These are phyloP conservation scores for Fagopyrum tataricum DNA, from an alignment of 148 eudicot species.

Conservation along the genomic window DNA sequence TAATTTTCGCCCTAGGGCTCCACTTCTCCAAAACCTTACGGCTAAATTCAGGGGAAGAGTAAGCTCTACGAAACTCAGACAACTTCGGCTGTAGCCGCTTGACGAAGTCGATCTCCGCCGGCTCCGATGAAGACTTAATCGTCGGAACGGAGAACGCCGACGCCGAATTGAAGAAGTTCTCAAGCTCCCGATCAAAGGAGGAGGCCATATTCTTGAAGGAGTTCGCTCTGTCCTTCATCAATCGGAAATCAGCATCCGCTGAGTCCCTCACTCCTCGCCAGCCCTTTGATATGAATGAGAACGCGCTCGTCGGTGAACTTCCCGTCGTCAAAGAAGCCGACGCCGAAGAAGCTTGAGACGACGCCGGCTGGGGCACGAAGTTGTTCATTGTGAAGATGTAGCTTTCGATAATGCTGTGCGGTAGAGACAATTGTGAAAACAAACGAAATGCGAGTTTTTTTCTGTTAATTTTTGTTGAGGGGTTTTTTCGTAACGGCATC, in stretches of 20 bases:
- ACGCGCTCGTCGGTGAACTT: constrained; percentile 49
- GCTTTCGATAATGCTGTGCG: background rate
- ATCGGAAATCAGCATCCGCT: constrained; percentile 70
- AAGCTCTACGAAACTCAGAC: constrained; percentile 65
- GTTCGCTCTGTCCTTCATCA: constrained; percentile 70
- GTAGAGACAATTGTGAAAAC: background rate
- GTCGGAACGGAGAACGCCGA: constrained; percentile 44
- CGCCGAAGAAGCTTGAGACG: constrained; percentile 20
- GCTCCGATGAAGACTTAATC: constrained; percentile 25
- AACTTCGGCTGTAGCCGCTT: constrained; percentile 65
- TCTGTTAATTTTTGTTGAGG: background rate
- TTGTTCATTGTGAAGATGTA: constrained; percentile 22
- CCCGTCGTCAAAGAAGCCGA: constrained; percentile 18
- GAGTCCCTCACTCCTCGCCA: constrained; percentile 78
- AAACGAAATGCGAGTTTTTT: constrained; percentile 9
- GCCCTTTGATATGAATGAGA: constrained; percentile 69
- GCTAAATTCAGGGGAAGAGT: constrained; percentile 80
- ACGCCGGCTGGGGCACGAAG: constrained; percentile 29
- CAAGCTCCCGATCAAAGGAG: constrained; percentile 61
- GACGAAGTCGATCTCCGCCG: constrained; percentile 62
- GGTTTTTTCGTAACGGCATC: constrained; percentile 19
- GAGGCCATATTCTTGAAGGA: constrained; percentile 70
- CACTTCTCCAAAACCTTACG: constrained; percentile 56
- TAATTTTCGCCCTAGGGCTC: constrained; percentile 49
- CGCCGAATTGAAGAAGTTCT: constrained; percentile 68